phyloP scores from a whole-genome alignment of 2,329 filamentous ascomycete species.

The Aureobasidium leucospermi region DNA sequence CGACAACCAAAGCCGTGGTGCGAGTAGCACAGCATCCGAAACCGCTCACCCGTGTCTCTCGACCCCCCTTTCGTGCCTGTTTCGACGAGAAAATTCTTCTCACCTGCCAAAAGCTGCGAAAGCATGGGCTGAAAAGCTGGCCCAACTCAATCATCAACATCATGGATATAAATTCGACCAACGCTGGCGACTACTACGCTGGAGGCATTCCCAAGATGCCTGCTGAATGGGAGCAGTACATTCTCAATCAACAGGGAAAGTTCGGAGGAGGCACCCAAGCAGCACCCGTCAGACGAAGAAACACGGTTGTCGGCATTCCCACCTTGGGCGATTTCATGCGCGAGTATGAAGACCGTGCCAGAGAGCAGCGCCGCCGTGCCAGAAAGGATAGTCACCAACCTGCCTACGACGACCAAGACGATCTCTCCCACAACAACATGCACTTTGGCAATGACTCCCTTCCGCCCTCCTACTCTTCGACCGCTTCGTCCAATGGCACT shows the following conservation, averaged over 20 bases:
- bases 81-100: conserved; percentile 5
- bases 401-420: neutral
- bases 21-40: conserved; percentile 4
- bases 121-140: conserved; percentile 12
- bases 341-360: neutral
- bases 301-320: conserved; percentile 5
- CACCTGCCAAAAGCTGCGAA: neutral
- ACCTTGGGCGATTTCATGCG: neutral
- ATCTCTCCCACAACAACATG: neutral
- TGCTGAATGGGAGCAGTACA: neutral
- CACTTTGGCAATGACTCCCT: neutral
- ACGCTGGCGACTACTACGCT: neutral
- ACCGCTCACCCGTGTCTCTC: conserved; percentile 4
- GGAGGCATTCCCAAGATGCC: neutral
- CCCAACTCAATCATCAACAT: neutral
- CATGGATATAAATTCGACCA: neutral
- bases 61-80: neutral
- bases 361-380: neutral
- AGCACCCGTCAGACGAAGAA: neutral
- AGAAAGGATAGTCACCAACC: conserved; percentile 1
- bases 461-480: neutral
- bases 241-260: conserved; percentile 4
- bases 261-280: neutral
- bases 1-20: neutral
- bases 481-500: neutral